phyloP scores from a whole-genome alignment of 176 grass and related monocot genomes.

The Phyllostachys edulis region DNA sequence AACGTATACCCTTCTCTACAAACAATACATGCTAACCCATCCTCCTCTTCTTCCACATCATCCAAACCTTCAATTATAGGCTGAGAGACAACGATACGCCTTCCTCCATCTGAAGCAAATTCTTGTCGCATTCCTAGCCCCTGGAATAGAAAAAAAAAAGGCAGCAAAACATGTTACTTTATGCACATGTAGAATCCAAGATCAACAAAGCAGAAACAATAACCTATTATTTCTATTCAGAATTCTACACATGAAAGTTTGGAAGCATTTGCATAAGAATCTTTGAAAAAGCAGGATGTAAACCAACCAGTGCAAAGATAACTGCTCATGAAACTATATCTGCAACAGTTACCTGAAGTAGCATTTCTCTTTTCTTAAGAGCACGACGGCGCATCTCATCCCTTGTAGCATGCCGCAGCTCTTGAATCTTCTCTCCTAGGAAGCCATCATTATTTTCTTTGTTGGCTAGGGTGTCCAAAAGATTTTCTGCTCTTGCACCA shows the following conservation, averaged over 20 bases:
- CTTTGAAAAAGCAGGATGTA: not conserved
- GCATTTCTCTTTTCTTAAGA: conserved; percentile 78
- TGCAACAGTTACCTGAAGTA: conserved; percentile 65
- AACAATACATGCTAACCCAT: conserved; percentile 93
- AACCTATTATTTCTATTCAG: not conserved
- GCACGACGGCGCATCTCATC: conserved; percentile 87
- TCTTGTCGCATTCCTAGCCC: conserved; percentile 87
- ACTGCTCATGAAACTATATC: conserved; percentile 18
- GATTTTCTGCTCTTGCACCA: conserved; percentile 93
- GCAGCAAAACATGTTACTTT: conserved; percentile 18
- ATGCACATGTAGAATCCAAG: not conserved
- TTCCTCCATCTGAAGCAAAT: conserved; percentile 83
- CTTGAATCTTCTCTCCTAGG: conserved; percentile 70
- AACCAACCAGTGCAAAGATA: conserved; percentile 15
- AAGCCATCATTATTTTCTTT: conserved; percentile 94
- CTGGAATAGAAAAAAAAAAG: conserved; percentile 39
- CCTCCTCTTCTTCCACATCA: conserved; percentile 90
- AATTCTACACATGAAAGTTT: not conserved
- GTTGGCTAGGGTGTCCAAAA: conserved; percentile 92
- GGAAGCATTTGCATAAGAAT: conserved; percentile 23
- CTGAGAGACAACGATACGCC: conserved; percentile 87
- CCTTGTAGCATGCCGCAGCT: conserved; percentile 84
- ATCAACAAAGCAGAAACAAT: too few relatives aligned
- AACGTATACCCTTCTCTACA: conserved; percentile 95
- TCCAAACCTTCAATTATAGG: conserved; percentile 92